A percentile compares a stretch with the other conserved stretches of the same genome.
Evolutionary conservation across 345 rosid genomes (phyloP).

Genomic region (Gossypium thurberi): DNA sequence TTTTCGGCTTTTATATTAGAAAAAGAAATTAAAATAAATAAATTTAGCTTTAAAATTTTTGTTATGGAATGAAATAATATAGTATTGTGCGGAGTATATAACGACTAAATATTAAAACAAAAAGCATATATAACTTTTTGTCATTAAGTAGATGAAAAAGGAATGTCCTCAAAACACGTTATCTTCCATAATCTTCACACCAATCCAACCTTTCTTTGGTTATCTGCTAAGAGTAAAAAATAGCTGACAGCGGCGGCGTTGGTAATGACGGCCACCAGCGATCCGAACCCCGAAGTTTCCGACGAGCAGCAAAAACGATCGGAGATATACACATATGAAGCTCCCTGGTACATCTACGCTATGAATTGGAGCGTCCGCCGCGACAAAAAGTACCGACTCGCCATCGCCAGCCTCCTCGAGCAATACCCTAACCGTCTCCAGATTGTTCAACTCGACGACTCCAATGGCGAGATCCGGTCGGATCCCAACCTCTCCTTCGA

Average conservation of each 20-base stretch:
- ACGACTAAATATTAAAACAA: too few relatives aligned
- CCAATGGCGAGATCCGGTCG: constrained; percentile 88
- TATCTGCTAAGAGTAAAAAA: background rate
- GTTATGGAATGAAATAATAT: too few relatives aligned
- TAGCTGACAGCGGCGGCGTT: background rate
- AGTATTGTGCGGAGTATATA: too few relatives aligned
- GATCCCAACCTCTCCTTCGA: constrained; percentile 85
- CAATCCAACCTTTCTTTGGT: background rate
- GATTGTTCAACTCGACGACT: constrained; percentile 90
- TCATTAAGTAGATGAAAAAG: too few relatives aligned
- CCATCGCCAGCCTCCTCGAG: constrained; percentile 85
- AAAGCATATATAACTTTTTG: too few relatives aligned
- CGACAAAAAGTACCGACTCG: constrained; percentile 91
- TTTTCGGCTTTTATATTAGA: too few relatives aligned
- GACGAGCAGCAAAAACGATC: constrained; percentile 95
- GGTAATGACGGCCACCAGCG: constrained; percentile 65
- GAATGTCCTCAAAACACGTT: background rate
- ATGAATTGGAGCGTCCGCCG: constrained; percentile 99
- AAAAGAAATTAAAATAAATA: too few relatives aligned
- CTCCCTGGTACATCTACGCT: constrained; percentile 96
- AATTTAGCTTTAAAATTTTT: too few relatives aligned
- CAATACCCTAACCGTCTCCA: constrained; percentile 71
- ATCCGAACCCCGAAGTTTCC: constrained; percentile 63
- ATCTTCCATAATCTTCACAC: background rate
- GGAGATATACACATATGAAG: constrained; percentile 95